These are phyloP conservation scores for Aspergillus novoparasiticus DNA, from an alignment of 2,329 filamentous ascomycete species.

Conservation along the genomic window DNA sequence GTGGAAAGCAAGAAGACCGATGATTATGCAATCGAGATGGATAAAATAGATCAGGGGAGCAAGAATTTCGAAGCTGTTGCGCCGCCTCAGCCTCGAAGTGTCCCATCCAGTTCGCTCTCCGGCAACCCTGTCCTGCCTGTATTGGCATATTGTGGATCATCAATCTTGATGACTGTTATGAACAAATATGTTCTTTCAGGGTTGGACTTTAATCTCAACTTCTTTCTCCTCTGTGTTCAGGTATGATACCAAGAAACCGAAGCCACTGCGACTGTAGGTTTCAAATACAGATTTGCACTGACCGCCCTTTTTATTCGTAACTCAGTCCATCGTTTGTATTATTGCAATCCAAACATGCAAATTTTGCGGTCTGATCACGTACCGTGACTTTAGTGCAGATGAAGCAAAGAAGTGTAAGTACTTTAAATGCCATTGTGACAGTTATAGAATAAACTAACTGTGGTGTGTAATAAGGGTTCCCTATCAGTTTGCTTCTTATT, in stretches of 20 bases:
- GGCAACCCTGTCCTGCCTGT: slow-evolving; percentile 82
- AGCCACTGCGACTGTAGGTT: neutral
- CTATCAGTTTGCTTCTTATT: slow-evolving; percentile 90
- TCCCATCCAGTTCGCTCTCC: slow-evolving; percentile 54
- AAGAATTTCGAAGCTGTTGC: slow-evolving; percentile 50
- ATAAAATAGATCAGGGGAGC: slow-evolving; percentile 57
- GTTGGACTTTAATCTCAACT: slow-evolving; percentile 89
- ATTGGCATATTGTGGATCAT: slow-evolving; percentile 86
- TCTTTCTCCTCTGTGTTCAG: slow-evolving; percentile 91
- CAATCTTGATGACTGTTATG: slow-evolving; percentile 99
- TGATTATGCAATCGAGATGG: slow-evolving; percentile 73
- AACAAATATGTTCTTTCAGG: slow-evolving; percentile 99
- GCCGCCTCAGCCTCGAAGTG: slow-evolving; percentile 40
- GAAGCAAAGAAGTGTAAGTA: slow-evolving; percentile 88
- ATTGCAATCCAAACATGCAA: slow-evolving; percentile 82
- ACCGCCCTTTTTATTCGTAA: neutral
- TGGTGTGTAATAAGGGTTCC: slow-evolving; percentile 70
- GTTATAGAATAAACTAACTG: slow-evolving; percentile 8
- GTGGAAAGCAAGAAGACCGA: slow-evolving; percentile 85
- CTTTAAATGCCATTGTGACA: slow-evolving; percentile 5
- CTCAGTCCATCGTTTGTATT: slow-evolving; percentile 84
- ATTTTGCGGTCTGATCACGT: slow-evolving; percentile 77
- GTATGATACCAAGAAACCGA: slow-evolving; percentile 55
- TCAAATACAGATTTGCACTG: neutral
- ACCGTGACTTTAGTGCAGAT: slow-evolving; percentile 78